Conservation (phyloP, 2,329 filamentous ascomycete genomes). For the Elsinoe ampelina region DNA sequence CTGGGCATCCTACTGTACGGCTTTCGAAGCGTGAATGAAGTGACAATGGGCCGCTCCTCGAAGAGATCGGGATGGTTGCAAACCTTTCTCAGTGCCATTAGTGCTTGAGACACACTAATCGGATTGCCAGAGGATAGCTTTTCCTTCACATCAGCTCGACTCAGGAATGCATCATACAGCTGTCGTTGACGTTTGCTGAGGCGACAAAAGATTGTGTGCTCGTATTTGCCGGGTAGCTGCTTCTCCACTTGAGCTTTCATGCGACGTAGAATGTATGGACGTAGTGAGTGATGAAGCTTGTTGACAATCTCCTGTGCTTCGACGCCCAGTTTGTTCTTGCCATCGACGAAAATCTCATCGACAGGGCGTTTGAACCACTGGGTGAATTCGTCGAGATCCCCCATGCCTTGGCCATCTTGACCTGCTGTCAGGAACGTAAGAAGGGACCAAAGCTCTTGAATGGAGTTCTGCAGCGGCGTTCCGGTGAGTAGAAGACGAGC, state of each 20-base stretch:
- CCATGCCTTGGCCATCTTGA: conserved; percentile 71
- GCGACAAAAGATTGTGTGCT: conserved; percentile 92
- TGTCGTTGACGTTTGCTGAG: conserved; percentile 92
- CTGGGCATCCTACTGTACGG: conserved; percentile 18
- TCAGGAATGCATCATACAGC: conserved; percentile 93
- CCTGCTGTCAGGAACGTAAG: conserved; percentile 95
- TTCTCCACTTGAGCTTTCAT: conserved; percentile 97
- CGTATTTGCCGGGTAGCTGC: conserved; percentile 97
- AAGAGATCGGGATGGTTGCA: conserved; percentile 98
- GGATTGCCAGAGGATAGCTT: conserved; percentile 90
- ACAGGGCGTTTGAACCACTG: conserved; percentile 94
- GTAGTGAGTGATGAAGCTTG: conserved; percentile 86
- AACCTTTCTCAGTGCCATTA: conserved; percentile 95
- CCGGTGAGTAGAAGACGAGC: conserved; percentile 82
- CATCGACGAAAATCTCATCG: conserved; percentile 91
- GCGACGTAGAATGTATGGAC: conserved; percentile 81
- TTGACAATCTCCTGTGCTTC: conserved; percentile 86
- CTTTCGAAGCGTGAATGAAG: conserved; percentile 82
- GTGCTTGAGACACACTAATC: conserved; percentile 93
- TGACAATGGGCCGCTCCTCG: conserved; percentile 90
- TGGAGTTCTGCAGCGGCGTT: conserved; percentile 91
- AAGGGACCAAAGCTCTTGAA: conserved; percentile 93
- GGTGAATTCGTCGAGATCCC: conserved; percentile 89
- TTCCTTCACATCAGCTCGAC: conserved; percentile 76
- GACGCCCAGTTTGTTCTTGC: conserved; percentile 85